These are phyloP conservation scores for Lepraria neglecta DNA, from an alignment of 495 filamentous ascomycete genomes.

Conservation along the genomic window DNA sequence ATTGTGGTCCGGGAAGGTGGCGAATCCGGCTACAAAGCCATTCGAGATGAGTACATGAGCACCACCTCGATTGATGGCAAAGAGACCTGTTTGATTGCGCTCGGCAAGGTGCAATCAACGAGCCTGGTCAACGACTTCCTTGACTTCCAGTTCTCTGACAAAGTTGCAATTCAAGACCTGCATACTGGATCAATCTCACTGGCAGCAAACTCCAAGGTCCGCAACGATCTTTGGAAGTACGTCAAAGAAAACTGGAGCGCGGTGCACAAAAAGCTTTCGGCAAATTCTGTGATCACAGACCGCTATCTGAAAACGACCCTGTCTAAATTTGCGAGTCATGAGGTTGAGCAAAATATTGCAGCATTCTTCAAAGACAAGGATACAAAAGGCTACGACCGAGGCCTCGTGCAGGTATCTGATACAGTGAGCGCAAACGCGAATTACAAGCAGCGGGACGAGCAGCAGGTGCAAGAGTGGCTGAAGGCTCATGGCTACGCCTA, in stretches of 20 bases:
- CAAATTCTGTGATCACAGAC: slow-evolving; percentile 81
- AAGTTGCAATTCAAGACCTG: slow-evolving; percentile 73
- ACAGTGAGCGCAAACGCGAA: slow-evolving; percentile 69
- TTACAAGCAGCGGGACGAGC: slow-evolving; percentile 68
- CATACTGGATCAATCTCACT: slow-evolving; percentile 71
- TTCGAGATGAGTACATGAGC: slow-evolving; percentile 74
- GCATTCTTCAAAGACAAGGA: slow-evolving; percentile 79
- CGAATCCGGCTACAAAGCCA: slow-evolving; percentile 57
- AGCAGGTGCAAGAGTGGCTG: slow-evolving; percentile 65
- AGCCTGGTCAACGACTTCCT: slow-evolving; percentile 64
- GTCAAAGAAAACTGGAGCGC: slow-evolving; percentile 71
- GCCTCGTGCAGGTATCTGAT: slow-evolving; percentile 70
- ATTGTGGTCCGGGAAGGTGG: slow-evolving; percentile 66
- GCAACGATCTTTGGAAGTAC: slow-evolving; percentile 73
- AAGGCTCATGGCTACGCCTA: slow-evolving; percentile 52
- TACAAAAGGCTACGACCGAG: slow-evolving; percentile 71
- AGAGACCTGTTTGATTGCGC: slow-evolving; percentile 69
- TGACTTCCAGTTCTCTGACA: slow-evolving; percentile 72
- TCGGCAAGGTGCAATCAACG: slow-evolving; percentile 66
- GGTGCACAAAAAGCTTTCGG: slow-evolving; percentile 60
- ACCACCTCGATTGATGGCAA: slow-evolving; percentile 84
- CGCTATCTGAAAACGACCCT: slow-evolving; percentile 74
- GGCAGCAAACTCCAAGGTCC: slow-evolving; percentile 60
- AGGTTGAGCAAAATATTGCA: slow-evolving; percentile 68
- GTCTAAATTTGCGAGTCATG: slow-evolving; percentile 64